These are phyloP conservation scores for Solanum hybrid DNA, from an alignment of 305 asterid genomes.

Conservation along the genomic window DNA sequence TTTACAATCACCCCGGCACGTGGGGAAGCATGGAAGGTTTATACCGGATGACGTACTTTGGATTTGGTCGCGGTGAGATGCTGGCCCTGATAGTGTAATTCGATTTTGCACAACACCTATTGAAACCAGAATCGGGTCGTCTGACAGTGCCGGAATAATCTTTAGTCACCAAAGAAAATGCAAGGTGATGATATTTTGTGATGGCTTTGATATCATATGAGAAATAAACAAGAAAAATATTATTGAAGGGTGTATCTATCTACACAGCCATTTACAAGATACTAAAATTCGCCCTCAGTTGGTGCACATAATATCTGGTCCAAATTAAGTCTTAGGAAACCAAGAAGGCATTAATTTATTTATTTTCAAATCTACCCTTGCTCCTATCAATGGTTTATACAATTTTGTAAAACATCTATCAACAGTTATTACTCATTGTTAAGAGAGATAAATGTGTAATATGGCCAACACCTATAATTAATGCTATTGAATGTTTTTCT, in stretches of 20 bases:
- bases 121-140: not conserved
- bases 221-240: not conserved
- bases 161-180: not conserved
- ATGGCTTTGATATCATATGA: not conserved
- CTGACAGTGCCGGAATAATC: not conserved
- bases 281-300: not conserved
- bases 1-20: not conserved
- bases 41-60: not conserved
- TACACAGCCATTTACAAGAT: not conserved
- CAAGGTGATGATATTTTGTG: not conserved
- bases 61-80: not conserved
- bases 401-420: not conserved
- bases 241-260: not conserved
- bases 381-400: not conserved
- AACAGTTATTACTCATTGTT: not conserved
- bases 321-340: not conserved
- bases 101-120: not conserved
- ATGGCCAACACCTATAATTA: not conserved
- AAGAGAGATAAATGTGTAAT: not conserved
- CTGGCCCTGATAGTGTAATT: not conserved
- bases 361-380: not conserved
- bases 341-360: not conserved
- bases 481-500: not conserved
- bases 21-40: not conserved
- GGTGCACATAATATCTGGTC: not conserved